Conservation (phyloP, 768 basidiomycete genomes). For the Pleurotus citrinopileatus region DNA sequence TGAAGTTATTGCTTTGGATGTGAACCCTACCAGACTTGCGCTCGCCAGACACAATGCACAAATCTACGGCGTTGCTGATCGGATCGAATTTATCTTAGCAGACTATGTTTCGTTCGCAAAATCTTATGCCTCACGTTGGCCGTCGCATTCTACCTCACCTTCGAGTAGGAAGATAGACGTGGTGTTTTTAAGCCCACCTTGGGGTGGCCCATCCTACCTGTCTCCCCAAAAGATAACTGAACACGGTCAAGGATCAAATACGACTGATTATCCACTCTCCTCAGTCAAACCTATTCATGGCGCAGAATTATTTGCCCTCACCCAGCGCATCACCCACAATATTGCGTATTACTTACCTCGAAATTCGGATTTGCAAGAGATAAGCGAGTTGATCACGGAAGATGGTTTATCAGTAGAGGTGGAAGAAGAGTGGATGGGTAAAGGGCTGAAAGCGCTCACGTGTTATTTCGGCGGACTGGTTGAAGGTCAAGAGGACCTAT, state of each 20-base stretch:
- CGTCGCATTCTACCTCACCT: conserved; percentile 18
- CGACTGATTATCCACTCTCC: conserved; percentile 65
- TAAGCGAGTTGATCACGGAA: conserved; percentile 48
- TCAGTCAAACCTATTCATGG: conserved; percentile 81
- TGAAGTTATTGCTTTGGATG: conserved; percentile 92
- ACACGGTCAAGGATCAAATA: conserved; percentile 20
- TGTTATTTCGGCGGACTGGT: conserved; percentile 91
- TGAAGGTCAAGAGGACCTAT: conserved; percentile 62
- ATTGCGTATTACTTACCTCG: conserved; percentile 90
- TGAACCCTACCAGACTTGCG: conserved; percentile 77
- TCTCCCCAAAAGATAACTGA: background rate
- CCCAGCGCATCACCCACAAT: conserved; percentile 70
- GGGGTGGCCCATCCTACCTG: conserved; percentile 83
- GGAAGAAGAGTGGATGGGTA: conserved; percentile 96
- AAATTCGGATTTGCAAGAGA: conserved; percentile 73
- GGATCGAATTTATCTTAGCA: conserved; percentile 89
- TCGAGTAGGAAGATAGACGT: conserved; percentile 68
- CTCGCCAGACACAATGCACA: conserved; percentile 92
- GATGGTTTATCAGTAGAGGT: conserved; percentile 48
- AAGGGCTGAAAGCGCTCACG: conserved; percentile 89
- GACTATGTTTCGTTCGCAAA: conserved; percentile 84
- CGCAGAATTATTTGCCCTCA: conserved; percentile 73
- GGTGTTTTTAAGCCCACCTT: conserved; percentile 92
- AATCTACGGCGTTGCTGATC: conserved; percentile 91
- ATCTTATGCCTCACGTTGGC: conserved; percentile 33